phyloP scores from a whole-genome alignment of 2,329 filamentous ascomycete genomes.

The Colletotrichum sp. region DNA sequence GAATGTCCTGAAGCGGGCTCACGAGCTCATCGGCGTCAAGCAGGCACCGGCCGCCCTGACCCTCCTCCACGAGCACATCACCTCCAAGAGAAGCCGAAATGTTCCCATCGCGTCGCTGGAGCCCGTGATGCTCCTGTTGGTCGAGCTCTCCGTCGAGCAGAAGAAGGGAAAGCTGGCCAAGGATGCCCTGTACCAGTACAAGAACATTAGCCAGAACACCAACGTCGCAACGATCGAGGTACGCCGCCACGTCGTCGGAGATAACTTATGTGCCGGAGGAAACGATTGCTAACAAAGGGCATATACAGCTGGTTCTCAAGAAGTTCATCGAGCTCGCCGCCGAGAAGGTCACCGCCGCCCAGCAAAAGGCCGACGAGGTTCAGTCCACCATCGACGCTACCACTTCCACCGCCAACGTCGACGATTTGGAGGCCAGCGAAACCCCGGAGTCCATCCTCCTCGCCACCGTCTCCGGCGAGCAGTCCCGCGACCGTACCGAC shows the following conservation, averaged over 20 bases:
- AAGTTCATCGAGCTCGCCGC: constrained; percentile 98
- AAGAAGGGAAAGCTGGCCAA: constrained; percentile 99
- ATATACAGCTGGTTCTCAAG: constrained; percentile 80
- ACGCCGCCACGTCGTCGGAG: constrained; percentile 21
- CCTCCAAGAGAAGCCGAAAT: constrained; percentile 96
- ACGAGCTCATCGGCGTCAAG: constrained; percentile 98
- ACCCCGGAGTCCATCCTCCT: constrained; percentile 98
- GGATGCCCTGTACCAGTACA: constrained; percentile 99
- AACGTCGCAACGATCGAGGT: constrained; percentile 98
- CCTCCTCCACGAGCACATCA: constrained; percentile 98
- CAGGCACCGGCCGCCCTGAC: constrained; percentile 91
- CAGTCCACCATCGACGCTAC: constrained; percentile 85
- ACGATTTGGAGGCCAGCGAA: constrained; percentile 95
- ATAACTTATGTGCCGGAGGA: neutral
- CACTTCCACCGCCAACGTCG: constrained; percentile 75
- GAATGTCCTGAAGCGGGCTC: constrained; percentile 97
- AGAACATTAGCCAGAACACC: constrained; percentile 99
- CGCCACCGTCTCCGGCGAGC: constrained; percentile 96
- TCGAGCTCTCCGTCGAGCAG: constrained; percentile 95
- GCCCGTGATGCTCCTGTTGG: constrained; percentile 97
- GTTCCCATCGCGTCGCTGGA: constrained; percentile 94
- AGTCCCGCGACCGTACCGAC: constrained; percentile 96
- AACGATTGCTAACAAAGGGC: constrained; percentile 4
- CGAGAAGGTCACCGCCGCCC: constrained; percentile 93
- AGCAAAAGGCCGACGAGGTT: constrained; percentile 94